Percentiles rank a stretch among this genome's conserved stretches.
phyloP scores from a whole-genome alignment of 2,329 filamentous ascomycete species.

The Aspergillus pseudoglaucus region DNA sequence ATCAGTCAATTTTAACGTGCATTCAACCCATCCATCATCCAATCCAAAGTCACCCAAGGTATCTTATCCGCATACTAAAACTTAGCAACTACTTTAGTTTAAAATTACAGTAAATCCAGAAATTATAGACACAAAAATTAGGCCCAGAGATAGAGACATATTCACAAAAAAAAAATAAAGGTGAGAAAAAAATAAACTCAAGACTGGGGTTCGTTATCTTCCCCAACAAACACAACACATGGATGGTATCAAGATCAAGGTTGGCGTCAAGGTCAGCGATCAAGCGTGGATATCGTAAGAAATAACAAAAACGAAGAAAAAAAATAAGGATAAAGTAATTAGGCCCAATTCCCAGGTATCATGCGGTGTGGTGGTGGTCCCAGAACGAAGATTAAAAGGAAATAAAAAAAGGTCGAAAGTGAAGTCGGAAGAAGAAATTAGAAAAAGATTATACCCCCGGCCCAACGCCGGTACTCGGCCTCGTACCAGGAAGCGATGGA shows the following conservation, averaged over 20 bases:
- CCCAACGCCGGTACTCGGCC: constrained; percentile 28
- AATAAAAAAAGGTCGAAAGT: constrained; percentile 14
- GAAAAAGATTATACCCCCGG: constrained; percentile 3
- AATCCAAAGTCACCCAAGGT: no score
- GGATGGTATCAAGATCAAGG: constrained; percentile 13
- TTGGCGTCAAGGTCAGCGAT: constrained; percentile 4
- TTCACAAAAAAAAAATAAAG: neutral
- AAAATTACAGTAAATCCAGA: no score
- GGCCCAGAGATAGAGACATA: neutral
- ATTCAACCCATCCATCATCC: no score
- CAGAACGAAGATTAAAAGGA: constrained; percentile 5
- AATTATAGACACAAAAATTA: no score
- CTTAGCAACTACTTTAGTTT: no score
- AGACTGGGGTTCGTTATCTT: no score
- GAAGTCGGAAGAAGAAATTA: constrained; percentile 10
- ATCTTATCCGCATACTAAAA: no score
- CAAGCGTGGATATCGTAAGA: constrained; percentile 16
- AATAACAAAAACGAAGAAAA: constrained; percentile 4
- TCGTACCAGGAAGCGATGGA: constrained; percentile 27
- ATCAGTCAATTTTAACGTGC: no score
- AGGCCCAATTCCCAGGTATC: constrained; percentile 17
- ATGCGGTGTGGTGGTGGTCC: constrained; percentile 14
- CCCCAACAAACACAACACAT: constrained; percentile 1
- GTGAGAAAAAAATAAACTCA: neutral
- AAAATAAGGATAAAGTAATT: constrained; percentile 6